These are phyloP conservation scores for Ambrosiella beaveri DNA, from an alignment of 2,329 filamentous ascomycete species.

Conservation along the genomic window DNA sequence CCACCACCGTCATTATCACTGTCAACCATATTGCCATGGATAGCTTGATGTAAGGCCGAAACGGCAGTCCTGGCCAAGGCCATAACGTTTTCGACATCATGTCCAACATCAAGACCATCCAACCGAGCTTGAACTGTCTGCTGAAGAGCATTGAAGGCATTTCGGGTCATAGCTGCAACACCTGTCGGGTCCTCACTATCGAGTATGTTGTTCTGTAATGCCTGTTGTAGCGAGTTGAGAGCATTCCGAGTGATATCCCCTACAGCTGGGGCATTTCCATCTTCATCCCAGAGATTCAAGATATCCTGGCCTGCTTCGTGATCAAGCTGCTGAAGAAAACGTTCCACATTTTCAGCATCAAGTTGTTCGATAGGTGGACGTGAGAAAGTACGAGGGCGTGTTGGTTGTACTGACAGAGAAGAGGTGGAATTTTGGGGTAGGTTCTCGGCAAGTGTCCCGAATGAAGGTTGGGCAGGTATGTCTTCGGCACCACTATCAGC, in stretches of 20 bases:
- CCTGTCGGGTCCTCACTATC: conserved; percentile 8
- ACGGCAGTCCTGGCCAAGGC: conserved; percentile 7
- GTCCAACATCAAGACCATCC: conserved; percentile 25
- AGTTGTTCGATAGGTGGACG: conserved; percentile 10
- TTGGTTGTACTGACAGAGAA: not conserved
- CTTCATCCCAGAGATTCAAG: conserved; percentile 35
- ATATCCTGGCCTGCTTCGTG: conserved; percentile 38
- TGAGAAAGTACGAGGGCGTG: not conserved
- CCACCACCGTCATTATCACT: conserved; percentile 20
- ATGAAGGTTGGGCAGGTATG: not conserved
- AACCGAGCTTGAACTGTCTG: conserved; percentile 9
- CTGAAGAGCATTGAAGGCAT: conserved; percentile 8
- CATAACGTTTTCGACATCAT: conserved; percentile 25
- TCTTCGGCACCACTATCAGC: not conserved
- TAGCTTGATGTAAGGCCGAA: conserved; percentile 9
- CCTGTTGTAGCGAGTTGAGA: conserved; percentile 7
- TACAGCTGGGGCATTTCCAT: conserved; percentile 20
- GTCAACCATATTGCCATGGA: conserved; percentile 19
- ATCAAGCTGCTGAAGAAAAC: conserved; percentile 16
- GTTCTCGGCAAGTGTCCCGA: too few relatives aligned
- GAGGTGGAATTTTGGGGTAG: too few relatives aligned
- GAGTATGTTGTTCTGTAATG: conserved; percentile 10
- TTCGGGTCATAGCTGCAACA: conserved; percentile 10
- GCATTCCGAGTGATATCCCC: conserved; percentile 10
- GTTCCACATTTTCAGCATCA: conserved; percentile 11